Conservation (phyloP, 257 asterid genomes). For the Jasminum sambac region DNA sequence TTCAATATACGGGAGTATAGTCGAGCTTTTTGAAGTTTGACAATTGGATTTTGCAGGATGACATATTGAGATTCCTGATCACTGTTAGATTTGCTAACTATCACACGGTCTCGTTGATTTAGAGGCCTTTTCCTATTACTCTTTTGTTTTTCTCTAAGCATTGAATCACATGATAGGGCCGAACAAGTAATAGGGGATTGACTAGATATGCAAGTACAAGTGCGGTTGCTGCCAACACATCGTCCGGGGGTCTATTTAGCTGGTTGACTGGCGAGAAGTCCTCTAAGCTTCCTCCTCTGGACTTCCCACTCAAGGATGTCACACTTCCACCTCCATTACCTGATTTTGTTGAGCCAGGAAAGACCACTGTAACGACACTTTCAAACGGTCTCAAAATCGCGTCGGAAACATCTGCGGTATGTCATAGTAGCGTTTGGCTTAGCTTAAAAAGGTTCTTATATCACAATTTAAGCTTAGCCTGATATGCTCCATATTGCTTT, state of each 20-base stretch:
- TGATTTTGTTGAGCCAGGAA: conserved; percentile 70
- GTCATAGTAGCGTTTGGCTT: conserved; percentile 17
- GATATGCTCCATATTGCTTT: conserved; percentile 31
- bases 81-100: not conserved
- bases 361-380: conserved; percentile 72
- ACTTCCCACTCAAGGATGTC: conserved; percentile 72
- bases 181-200: conserved; percentile 41
- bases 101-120: not conserved
- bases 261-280: conserved; percentile 68
- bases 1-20: not conserved
- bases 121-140: too few relatives aligned
- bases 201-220: conserved; percentile 68
- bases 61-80: not conserved
- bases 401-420: conserved; percentile 78
- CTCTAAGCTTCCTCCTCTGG: conserved; percentile 67
- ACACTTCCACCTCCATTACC: conserved; percentile 69
- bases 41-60: not conserved
- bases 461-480: too few relatives aligned
- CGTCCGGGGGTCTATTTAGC: conserved; percentile 64
- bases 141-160: not conserved
- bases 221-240: conserved; percentile 58
- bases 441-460: not conserved
- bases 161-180: conserved; percentile 42
- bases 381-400: conserved; percentile 76
- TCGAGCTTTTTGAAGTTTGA: not conserved